Evolutionary conservation across 805 yeast genomes (phyloP), one percentile per base, ranked within the genome.

Genomic region (Kazachstania taianensis): DNA sequence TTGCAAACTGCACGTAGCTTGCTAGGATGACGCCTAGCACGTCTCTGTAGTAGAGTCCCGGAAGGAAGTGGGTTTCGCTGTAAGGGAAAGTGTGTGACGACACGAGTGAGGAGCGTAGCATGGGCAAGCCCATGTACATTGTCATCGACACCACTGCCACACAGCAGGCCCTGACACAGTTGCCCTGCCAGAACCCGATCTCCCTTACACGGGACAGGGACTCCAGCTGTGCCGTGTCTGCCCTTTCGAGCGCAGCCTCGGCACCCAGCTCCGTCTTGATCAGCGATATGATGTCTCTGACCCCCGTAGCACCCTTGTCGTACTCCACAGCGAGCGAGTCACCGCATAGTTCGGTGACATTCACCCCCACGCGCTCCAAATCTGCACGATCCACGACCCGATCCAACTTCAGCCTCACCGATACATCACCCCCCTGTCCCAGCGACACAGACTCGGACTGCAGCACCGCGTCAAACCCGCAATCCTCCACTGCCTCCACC

Each of bases 171-270:
- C 59, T 66, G 36, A 72, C 41, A 40, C 81, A 72, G 40, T 67
- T 76, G 7, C 55, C 43, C 40, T 67, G 70, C 94, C 96, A 92
- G 49, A 69, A 73, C 34, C 64, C 60, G 30, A 83, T 77, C 43
- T 89, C 96, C 45, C 77, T 74, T 7, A 71, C 66, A 45, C 82
- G 75, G 1, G 83, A 67, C 20, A 92, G 63, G 2, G 81, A 55
- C 27, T 72, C 75, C 28, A 89, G 52, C 56, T 92, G 97, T 4
- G 81, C 66, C 3, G 74, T 57, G 43, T 73, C 74, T 34, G 50
- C 59, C 22, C 62, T 49, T 13, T 63, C 58, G 4, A 70, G 59
- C 3, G 63, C 44, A 7, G 81, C 84, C 26, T 69, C 70, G 39
- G 76, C 69, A 1, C 78, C 78, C 8, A 64, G 53, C 5, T 22